Evolutionary conservation across 2,329 filamentous ascomycete genomes (phyloP).

Genomic region (Penicillium sp.): DNA sequence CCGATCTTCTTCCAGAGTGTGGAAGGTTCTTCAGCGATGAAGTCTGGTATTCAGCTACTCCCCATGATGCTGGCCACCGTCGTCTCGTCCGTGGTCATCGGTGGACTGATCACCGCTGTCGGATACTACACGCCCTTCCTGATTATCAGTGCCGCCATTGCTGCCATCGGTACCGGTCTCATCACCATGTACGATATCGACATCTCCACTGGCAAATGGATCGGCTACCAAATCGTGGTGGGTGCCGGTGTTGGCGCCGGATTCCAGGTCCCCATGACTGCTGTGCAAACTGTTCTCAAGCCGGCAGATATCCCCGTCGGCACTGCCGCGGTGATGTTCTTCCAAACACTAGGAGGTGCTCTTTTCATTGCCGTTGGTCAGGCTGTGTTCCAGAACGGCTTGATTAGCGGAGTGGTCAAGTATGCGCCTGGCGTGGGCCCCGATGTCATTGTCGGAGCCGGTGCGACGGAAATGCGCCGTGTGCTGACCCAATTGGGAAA

Average conservation of each 20-base stretch:
- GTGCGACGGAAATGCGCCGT: constrained; percentile 26
- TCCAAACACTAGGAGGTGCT: constrained; percentile 36
- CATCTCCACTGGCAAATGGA: constrained; percentile 30
- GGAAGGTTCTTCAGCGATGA: constrained; percentile 29
- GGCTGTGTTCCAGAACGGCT: constrained; percentile 35
- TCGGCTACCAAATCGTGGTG: constrained; percentile 36
- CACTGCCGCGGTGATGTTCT: constrained; percentile 33
- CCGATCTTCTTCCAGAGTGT: constrained; percentile 42
- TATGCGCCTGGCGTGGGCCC: constrained; percentile 16
- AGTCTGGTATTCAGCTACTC: constrained; percentile 33
- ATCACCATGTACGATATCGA: constrained; percentile 32
- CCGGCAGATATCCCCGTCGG: constrained; percentile 34
- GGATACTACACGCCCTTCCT: constrained; percentile 40
- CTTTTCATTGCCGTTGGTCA: constrained; percentile 38
- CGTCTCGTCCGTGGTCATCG: constrained; percentile 18
- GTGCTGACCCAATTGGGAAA: constrained; percentile 15
- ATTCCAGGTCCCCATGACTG: constrained; percentile 34
- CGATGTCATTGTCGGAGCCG: constrained; percentile 21
- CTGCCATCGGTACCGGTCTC: constrained; percentile 32
- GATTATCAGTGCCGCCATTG: constrained; percentile 26
- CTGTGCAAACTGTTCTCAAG: constrained; percentile 34
- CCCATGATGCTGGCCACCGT: constrained; percentile 30
- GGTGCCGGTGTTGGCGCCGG: constrained; percentile 34
- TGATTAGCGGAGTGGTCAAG: constrained; percentile 26
- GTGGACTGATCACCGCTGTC: constrained; percentile 12